Conservation (phyloP, 352 stramenopile genomes). For the Phytophthora ramorum region DNA sequence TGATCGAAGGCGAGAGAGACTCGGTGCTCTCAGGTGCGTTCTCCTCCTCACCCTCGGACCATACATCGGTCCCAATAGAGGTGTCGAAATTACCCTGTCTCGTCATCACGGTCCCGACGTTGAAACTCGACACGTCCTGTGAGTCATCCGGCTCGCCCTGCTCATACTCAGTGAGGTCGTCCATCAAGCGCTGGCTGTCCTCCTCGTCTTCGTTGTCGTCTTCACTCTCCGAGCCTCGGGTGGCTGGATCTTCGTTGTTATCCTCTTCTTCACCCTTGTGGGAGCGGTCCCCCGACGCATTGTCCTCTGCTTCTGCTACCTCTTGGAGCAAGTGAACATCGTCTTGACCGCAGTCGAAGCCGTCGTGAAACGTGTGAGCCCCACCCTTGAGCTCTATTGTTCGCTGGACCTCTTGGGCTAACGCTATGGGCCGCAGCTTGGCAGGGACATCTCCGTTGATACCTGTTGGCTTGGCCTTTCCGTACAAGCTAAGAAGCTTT, state of each 20-base stretch:
- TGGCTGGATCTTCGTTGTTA: too few relatives aligned
- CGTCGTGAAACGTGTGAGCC: background rate
- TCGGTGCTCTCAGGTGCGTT: too few relatives aligned
- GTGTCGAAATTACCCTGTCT: background rate
- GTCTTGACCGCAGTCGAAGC: background rate
- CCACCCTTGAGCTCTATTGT: background rate
- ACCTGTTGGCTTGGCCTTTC: background rate
- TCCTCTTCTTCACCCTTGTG: too few relatives aligned
- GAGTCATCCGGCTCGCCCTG: background rate
- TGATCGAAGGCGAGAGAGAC: too few relatives aligned
- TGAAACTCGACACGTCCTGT: too few relatives aligned
- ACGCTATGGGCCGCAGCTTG: background rate
- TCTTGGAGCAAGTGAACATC: background rate
- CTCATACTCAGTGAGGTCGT: background rate
- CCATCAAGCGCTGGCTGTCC: background rate
- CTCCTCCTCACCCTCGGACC: background rate
- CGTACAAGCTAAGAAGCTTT: background rate
- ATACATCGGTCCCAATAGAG: background rate
- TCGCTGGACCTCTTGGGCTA: background rate
- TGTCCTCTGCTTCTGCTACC: too few relatives aligned
- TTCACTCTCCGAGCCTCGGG: too few relatives aligned
- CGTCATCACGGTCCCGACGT: background rate
- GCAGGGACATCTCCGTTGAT: background rate
- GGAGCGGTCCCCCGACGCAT: too few relatives aligned
- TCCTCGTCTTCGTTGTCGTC: background rate